Conservation (phyloP, 192 early-diverging fungal genomes). For the Coemansia sp. region DNA sequence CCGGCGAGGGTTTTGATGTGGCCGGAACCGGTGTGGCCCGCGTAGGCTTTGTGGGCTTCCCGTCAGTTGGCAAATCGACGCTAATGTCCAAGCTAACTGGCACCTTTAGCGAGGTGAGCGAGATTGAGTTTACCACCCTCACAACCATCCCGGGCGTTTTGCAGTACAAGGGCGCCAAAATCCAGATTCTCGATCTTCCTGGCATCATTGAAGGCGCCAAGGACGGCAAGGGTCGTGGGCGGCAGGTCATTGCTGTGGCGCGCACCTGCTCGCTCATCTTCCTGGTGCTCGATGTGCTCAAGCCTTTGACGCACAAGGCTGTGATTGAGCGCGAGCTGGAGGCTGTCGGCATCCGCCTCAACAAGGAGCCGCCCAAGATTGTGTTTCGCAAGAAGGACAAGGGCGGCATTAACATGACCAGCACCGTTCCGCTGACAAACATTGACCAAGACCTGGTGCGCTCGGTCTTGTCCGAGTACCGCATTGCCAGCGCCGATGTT, state of each 20-base stretch:
- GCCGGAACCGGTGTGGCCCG: slow-evolving; percentile 98
- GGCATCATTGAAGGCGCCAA: slow-evolving; percentile 98
- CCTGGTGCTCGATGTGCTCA: slow-evolving; percentile 94
- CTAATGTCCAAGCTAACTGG: slow-evolving; percentile 97
- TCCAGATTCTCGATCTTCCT: slow-evolving; percentile 98
- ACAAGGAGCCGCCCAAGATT: slow-evolving; percentile 95
- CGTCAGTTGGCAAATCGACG: slow-evolving; percentile 96
- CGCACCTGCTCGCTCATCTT: slow-evolving; percentile 97
- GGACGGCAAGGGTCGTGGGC: slow-evolving; percentile 98
- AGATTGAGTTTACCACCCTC: slow-evolving; percentile 98
- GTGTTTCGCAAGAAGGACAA: slow-evolving; percentile 97
- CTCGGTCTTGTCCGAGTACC: slow-evolving; percentile 91
- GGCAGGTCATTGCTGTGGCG: slow-evolving; percentile 93
- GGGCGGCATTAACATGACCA: slow-evolving; percentile 93
- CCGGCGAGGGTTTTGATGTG: slow-evolving; percentile 94
- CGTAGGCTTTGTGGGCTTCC: slow-evolving; percentile 95
- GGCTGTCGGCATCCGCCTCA: slow-evolving; percentile 94
- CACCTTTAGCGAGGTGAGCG: slow-evolving; percentile 92
- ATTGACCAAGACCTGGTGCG: slow-evolving; percentile 87
- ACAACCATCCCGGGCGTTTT: slow-evolving; percentile 96
- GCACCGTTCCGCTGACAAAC: slow-evolving; percentile 84
- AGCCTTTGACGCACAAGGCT: slow-evolving; percentile 90
- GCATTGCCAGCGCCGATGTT: slow-evolving; percentile 95
- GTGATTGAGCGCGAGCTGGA: slow-evolving; percentile 97
- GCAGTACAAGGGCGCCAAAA: slow-evolving; percentile 96